Evolutionary conservation across 1,284 basidiomycete species (phyloP), one percentile per base, ranked within the genome.

Genomic region (Moesziomyces parantarcticus): DNA sequence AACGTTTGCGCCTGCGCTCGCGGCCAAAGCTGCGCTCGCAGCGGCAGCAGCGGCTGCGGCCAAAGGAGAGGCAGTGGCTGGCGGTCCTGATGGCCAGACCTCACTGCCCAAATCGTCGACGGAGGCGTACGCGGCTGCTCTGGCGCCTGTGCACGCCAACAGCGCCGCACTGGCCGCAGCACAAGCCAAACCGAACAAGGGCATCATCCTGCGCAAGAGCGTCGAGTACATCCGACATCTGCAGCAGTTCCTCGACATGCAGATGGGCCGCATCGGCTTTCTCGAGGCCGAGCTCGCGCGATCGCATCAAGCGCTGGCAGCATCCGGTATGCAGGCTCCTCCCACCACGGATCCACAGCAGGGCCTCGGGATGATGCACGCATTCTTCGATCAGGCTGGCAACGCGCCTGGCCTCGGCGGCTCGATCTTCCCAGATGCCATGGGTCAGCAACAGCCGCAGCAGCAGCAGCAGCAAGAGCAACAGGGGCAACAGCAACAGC

Each of bases 151-250:
- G 0, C 63, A 72, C 18, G 68, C 75, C 21, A 69, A 78, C 51
- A 78, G 71, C 39, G 75, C 73, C 13, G 71, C 77, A 7, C 42
- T 79, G 25, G 79, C 80, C n/a, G 75, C 77, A 29, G 73, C 76
- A 6, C 76, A 81, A 40, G 76, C 74, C 26, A 83, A 83, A 51
- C 82, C 81, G 1, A 83, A 83, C 70, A 83, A 83, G 56, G 81
- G 82, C 44, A 78, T 83, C 58, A 83, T 83, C 41, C 52, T 81
- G 32, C 75, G 70, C 21, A 83, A 83, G 75, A 78, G 75, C 36
- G 80, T 83, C 34, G 82, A 83, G 32, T 83, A 83, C 59, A 83
- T 82, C 21, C 64, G 76, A 23, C 75, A 79, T 46, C 53, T 83
- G 49, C 80, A 82, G 68, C 75, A 83, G 46, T 78, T 83, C 49